Evolutionary conservation across 176 grass and related monocot species (phyloP).

Genomic region (Miscanthus lutarioriparius): DNA sequence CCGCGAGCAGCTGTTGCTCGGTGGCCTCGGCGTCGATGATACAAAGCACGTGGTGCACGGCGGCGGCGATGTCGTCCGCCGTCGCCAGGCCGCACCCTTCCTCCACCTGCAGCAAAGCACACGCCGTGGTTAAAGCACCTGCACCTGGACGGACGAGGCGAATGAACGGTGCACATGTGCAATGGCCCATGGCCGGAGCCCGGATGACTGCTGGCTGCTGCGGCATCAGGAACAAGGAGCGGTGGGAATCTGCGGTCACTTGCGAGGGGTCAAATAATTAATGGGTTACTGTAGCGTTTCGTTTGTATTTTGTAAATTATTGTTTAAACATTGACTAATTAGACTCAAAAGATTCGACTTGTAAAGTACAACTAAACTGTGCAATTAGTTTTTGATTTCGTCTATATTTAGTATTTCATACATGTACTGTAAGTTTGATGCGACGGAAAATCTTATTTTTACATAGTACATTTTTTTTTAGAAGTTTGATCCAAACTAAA

Average conservation of each 20-base stretch:
- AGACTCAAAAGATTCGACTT: no score
- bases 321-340: no score
- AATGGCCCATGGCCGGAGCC: constrained; percentile 5
- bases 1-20: constrained; percentile 17
- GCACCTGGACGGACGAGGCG: neutral
- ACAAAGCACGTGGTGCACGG: constrained; percentile 74
- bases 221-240: neutral
- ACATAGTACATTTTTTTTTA: no score
- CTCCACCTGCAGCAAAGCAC: constrained; percentile 56
- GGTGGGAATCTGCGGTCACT: constrained; percentile 32
- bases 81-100: constrained; percentile 73
- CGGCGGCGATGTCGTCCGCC: constrained; percentile 78
- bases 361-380: no score
- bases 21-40: constrained; percentile 58
- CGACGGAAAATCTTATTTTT: no score
- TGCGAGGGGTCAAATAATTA: no score
- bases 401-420: no score
- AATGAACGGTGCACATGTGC: neutral
- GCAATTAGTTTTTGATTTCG: no score
- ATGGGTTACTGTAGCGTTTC: no score
- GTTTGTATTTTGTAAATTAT: no score
- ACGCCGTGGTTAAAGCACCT: neutral
- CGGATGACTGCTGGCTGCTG: neutral
- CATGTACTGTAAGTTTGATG: no score
- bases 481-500: no score